phyloP scores from a whole-genome alignment of 2,329 filamentous ascomycete species.

The Orbilia oligospora region DNA sequence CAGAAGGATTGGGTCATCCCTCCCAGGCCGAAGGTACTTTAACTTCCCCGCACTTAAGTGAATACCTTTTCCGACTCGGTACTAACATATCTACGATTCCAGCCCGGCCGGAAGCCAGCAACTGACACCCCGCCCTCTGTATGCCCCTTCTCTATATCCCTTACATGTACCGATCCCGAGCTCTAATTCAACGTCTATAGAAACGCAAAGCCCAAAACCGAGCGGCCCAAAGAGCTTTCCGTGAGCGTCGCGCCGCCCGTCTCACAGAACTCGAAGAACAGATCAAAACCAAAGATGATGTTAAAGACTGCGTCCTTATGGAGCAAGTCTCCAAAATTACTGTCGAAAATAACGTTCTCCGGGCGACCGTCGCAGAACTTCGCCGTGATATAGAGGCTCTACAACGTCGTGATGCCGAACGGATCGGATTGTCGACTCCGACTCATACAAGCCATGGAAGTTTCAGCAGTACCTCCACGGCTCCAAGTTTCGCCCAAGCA shows the following conservation, averaged over 20 bases:
- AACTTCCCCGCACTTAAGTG: neutral
- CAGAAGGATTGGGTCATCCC: constrained; percentile 89
- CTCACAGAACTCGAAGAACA: constrained; percentile 82
- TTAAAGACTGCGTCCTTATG: constrained; percentile 72
- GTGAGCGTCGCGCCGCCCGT: constrained; percentile 86
- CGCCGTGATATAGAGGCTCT: constrained; percentile 57
- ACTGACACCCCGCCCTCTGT: constrained; percentile 88
- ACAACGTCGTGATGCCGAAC: constrained; percentile 48
- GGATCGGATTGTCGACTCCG: constrained; percentile 22
- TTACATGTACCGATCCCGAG: neutral
- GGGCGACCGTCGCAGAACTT: constrained; percentile 56
- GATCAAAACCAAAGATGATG: constrained; percentile 73
- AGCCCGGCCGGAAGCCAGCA: constrained; percentile 90
- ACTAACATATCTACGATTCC: constrained; percentile 15
- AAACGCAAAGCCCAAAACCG: constrained; percentile 96
- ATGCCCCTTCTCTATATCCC: constrained; percentile 34
- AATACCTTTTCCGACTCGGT: constrained; percentile 19
- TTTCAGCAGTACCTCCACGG: constrained; percentile 55
- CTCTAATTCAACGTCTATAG: constrained; percentile 40
- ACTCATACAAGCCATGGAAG: constrained; percentile 41
- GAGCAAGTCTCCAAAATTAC: constrained; percentile 69
- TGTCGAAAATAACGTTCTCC: constrained; percentile 57
- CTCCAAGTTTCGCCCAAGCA: constrained; percentile 41
- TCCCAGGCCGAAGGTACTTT: constrained; percentile 77
- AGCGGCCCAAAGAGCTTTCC: constrained; percentile 89